Base-by-base conservation (phyloP, 1,284 basidiomycete genomes). In the Trametes hirsuta region DNA sequence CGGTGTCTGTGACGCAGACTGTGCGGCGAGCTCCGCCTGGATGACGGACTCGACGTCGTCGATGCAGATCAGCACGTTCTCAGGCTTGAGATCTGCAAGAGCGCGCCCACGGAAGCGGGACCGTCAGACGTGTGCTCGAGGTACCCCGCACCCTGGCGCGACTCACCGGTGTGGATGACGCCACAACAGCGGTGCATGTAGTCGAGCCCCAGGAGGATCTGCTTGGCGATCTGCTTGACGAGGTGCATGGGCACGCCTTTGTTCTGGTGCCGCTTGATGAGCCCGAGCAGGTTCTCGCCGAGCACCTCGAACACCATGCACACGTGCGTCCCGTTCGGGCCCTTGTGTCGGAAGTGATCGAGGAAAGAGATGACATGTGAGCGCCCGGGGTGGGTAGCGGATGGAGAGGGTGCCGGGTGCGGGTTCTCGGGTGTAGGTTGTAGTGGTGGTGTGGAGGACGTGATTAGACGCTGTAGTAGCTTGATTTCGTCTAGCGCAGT, bases 301-400 rank as follows among this genome's bases (percentile, higher is more conserved):
- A 99, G 85, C 37, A 99, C 97, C 77, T 99, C 97, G 72, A 98
- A 98, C 15, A 99, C 97, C 97, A 99, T 99, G 84, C 97, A 99
- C 65, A 99, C 93, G 77, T 99, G 97, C 18, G 88, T 91, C 49
- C 97, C 97, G 74, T 99, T 98, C 14, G 96, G 96, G 0, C 97
- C 97, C 62, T 91, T 91, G 77, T 99, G 97, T 40, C 91, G 87
- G 76, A 99, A 99, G 74, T 98, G 94, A 79, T 99, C 97, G 49
- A 99, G 89, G 69, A 99, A 93, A 34, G 93, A 93, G 73, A 98
- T 97, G 76, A 98, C 95, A 71, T 94, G 91, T 5, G 88, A 87
- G 62, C 90, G 79, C 4, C 91, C 91, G 0, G 90, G 82, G 71
- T 93, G 89, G 0, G 85, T 85, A 47, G 84, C 83, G 2, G 86